phyloP scores from a whole-genome alignment of 345 rosid species.

The Alliaria petiolata region DNA sequence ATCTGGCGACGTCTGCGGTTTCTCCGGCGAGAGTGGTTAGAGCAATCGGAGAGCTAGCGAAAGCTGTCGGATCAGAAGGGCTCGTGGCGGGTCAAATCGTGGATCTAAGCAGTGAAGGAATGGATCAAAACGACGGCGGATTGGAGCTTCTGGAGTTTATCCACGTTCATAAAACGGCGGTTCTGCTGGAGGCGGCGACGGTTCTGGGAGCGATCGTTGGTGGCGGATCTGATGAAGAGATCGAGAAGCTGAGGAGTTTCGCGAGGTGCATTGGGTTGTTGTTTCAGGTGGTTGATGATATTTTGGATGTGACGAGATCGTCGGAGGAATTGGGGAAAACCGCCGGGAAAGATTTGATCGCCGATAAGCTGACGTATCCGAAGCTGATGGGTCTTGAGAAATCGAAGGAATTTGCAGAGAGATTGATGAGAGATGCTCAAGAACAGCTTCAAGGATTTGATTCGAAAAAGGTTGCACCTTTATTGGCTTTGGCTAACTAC shows the following conservation, averaged over 20 bases:
- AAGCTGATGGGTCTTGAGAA: slow-evolving; percentile 69
- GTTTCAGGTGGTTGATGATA: slow-evolving; percentile 57
- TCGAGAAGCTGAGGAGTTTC: slow-evolving; percentile 69
- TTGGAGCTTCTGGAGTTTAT: slow-evolving; percentile 67
- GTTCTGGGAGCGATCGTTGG: slow-evolving; percentile 78
- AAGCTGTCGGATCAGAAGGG: slow-evolving; percentile 46
- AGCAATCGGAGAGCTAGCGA: slow-evolving; percentile 45
- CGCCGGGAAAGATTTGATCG: slow-evolving; percentile 79
- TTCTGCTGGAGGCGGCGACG: slow-evolving; percentile 62
- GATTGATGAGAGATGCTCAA: slow-evolving; percentile 55
- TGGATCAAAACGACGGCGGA: slow-evolving; percentile 37
- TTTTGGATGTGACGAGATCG: slow-evolving; percentile 73
- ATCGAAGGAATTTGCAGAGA: slow-evolving; percentile 54
- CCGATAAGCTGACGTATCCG: slow-evolving; percentile 71
- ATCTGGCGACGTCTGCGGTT: slow-evolving; percentile 36
- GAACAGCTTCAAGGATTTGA: slow-evolving; percentile 57
- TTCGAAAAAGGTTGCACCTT: slow-evolving; percentile 59
- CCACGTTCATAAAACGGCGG: slow-evolving; percentile 76
- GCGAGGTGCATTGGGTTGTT: slow-evolving; percentile 65
- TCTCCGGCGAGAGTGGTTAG: slow-evolving; percentile 37
- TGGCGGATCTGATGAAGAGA: slow-evolving; percentile 57
- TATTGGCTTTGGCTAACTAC: slow-evolving; percentile 76
- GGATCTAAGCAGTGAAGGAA: slow-evolving; percentile 49
- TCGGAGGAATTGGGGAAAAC: slow-evolving; percentile 78
- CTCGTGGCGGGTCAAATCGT: slow-evolving; percentile 54